Conservation (phyloP, 257 asterid species). For the Nicotiana paniculata region DNA sequence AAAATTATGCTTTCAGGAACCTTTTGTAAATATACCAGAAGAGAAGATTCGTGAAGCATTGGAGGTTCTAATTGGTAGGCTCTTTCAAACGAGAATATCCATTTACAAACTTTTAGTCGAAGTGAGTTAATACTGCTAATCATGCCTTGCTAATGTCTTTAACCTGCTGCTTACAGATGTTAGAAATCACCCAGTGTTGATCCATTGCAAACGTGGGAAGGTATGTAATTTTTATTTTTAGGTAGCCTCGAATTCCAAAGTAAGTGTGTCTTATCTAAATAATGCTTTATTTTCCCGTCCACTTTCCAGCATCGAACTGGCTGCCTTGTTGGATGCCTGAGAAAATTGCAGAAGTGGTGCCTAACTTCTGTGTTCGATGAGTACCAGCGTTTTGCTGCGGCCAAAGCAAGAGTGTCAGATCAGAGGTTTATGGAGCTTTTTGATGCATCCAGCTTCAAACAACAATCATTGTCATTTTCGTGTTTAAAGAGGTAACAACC, state of each 20-base stretch:
- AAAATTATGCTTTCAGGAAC: constrained; percentile 44
- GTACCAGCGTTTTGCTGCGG: constrained; percentile 88
- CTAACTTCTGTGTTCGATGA: constrained; percentile 75
- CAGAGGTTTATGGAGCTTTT: constrained; percentile 87
- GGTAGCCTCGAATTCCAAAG: neutral
- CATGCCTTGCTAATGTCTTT: neutral
- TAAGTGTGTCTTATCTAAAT: neutral
- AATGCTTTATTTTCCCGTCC: neutral
- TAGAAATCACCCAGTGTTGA: constrained; percentile 66
- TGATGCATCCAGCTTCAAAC: constrained; percentile 51
- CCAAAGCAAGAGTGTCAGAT: constrained; percentile 74
- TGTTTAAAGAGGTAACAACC: constrained; percentile 38
- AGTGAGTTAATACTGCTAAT: neutral
- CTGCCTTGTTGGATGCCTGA: constrained; percentile 82
- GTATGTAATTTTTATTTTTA: constrained; percentile 16
- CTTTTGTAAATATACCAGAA: constrained; percentile 81
- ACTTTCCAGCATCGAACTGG: constrained; percentile 79
- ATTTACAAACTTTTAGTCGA: neutral
- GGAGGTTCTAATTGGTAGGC: constrained; percentile 51
- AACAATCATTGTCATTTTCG: constrained; percentile 34
- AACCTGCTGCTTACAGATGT: constrained; percentile 35
- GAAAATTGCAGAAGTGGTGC: constrained; percentile 80
- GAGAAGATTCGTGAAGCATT: constrained; percentile 71
- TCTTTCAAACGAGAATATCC: neutral
- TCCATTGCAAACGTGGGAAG: constrained; percentile 91